Conservation (phyloP, 305 asterid species). For the Caryopteris hybrid region DNA sequence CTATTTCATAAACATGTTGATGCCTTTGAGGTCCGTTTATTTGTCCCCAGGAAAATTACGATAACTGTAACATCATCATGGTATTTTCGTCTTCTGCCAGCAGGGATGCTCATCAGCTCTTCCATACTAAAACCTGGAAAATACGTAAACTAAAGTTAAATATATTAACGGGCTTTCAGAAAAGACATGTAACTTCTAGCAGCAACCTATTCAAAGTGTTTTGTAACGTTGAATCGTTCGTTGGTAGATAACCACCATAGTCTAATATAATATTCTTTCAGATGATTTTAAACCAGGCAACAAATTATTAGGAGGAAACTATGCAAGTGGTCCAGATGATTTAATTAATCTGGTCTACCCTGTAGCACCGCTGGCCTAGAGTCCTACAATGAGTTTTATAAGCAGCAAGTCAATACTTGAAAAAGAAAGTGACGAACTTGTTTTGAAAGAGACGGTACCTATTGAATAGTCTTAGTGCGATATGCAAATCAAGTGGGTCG, state of each 20-base stretch:
- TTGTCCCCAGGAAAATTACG: conserved; percentile 67
- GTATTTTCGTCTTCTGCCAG: conserved; percentile 81
- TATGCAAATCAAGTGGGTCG: conserved; percentile 19
- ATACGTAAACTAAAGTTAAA: neutral
- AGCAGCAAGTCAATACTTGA: conserved; percentile 23
- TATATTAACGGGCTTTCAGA: neutral
- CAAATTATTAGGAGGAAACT: conserved; percentile 1
- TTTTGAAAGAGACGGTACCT: neutral
- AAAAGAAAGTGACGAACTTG: neutral
- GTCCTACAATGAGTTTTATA: conserved; percentile 12
- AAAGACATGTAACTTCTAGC: neutral
- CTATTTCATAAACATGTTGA: conserved; percentile 50
- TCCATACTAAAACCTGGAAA: conserved; percentile 74
- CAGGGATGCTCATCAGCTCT: conserved; percentile 83
- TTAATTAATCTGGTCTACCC: conserved; percentile 13
- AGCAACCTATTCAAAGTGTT: conserved; percentile 2
- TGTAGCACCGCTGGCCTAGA: conserved; percentile 12
- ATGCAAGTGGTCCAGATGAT: conserved; percentile 13
- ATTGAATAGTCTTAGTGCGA: conserved; percentile 12
- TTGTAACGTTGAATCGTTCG: neutral
- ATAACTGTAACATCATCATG: conserved; percentile 90
- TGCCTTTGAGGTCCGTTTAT: conserved; percentile 82
- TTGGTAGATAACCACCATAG: conserved; percentile 3
- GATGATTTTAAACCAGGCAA: neutral
- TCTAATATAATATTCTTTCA: neutral